A percentile compares a stretch with the other conserved stretches of the same genome.
phyloP scores from a whole-genome alignment of 2,329 filamentous ascomycete genomes.

The Aspergillus felis region DNA sequence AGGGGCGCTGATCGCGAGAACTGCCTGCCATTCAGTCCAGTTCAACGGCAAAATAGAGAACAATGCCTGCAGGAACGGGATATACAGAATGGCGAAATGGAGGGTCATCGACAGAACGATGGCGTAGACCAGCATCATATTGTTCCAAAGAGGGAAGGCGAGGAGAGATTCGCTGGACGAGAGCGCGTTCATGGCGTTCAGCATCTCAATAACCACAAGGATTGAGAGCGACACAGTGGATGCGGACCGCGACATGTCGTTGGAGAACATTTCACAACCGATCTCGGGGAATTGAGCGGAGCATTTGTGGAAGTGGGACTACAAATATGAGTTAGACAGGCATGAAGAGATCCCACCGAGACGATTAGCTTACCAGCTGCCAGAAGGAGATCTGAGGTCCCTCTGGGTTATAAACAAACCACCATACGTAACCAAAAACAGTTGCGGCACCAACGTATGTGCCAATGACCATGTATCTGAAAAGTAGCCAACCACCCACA shows the following conservation, averaged over 20 bases:
- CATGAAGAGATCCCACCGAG: background rate
- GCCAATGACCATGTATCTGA: conserved; percentile 94
- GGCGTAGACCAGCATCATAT: conserved; percentile 97
- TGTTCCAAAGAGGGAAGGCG: conserved; percentile 93
- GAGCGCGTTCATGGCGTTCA: conserved; percentile 97
- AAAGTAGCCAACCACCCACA: conserved; percentile 93
- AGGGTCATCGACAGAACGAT: conserved; percentile 89
- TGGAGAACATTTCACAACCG: conserved; percentile 85
- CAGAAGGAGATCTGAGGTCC: conserved; percentile 90
- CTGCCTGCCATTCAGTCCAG: conserved; percentile 86
- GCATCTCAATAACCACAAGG: conserved; percentile 97
- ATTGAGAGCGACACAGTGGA: conserved; percentile 89
- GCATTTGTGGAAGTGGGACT: conserved; percentile 90
- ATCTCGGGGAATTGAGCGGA: conserved; percentile 79
- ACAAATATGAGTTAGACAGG: conserved; percentile 12
- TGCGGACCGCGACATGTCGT: conserved; percentile 80
- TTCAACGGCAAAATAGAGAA: conserved; percentile 90
- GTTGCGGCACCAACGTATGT: conserved; percentile 93
- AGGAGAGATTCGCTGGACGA: conserved; percentile 92
- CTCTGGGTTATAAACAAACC: conserved; percentile 93
- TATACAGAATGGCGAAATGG: conserved; percentile 91
- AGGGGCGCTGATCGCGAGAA: conserved; percentile 79
- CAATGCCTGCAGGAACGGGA: conserved; percentile 78
- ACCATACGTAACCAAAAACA: conserved; percentile 98
- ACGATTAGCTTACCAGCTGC: conserved; percentile 59